Base-by-base conservation (phyloP, 495 filamentous ascomycete genomes). In the Paragyromitra xinjiangensis region DNA sequence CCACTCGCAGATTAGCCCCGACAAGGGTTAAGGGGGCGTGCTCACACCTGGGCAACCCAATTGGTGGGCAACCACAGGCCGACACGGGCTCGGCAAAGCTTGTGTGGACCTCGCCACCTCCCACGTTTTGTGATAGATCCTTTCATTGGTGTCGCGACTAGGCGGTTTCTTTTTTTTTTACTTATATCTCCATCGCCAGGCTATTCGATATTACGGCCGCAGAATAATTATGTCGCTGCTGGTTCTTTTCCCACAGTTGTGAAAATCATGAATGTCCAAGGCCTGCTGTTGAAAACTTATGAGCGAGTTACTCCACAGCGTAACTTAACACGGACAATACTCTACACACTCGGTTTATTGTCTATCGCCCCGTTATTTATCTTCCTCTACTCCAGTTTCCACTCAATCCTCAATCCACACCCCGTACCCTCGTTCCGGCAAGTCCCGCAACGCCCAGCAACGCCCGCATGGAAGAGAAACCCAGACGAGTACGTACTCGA, bases 401-500 rank as follows among this genome's bases (percentile, higher is more conserved):
- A 24, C 6, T 61, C 58, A 2, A 14, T 24, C 34, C 48, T 73
- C 0, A 16, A 6, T 34, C 39, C 39, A 3, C 3, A 14, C 2
- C 44, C 59, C n/a, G 26, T 56, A 5, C 67, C 67, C 11, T 67
- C 29, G 0, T 75, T 75, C 22, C 67, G 73, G 11, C 22, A 56
- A 8, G 24, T 39, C 2, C 67, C 67, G 16, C 56, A 22, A 6
- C 12, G 22, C 6, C 40, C 65, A 12, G 50, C 19, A 19, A 55
- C 39, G n/a, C 6, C 64, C 14, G 59, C 72, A 55, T 81, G 78
- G 73, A 63, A 78, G 19, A 80, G 81, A 40, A 71, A 81, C 68
- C 76, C 82, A 5, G 51, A 34, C 3, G 85, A 86, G 40, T 88
- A 88, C 70, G 77, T 85, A 11, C 80, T 88, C 0, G 77, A 83